These are phyloP conservation scores for Colletotrichum aenigma DNA, from an alignment of 2,329 filamentous ascomycete genomes.

Conservation along the genomic window DNA sequence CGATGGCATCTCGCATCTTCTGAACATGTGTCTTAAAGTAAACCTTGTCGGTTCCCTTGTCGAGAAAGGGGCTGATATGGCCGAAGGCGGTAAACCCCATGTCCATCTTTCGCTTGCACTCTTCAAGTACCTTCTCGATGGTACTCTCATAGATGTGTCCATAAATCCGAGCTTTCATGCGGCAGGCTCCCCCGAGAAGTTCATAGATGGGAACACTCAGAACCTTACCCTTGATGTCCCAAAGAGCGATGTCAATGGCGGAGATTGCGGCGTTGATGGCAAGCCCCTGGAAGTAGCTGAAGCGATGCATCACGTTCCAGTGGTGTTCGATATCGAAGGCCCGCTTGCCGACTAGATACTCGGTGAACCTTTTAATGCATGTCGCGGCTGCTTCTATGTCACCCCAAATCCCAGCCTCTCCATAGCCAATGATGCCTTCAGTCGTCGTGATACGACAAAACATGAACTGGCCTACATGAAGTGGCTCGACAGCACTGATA, in stretches of 20 bases:
- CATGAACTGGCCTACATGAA: neutral
- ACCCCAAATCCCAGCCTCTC: neutral
- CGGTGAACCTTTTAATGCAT: neutral
- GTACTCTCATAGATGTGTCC: neutral
- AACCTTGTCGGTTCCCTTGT: neutral
- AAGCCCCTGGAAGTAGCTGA: conserved; percentile 19
- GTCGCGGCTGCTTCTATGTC: neutral
- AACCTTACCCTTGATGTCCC: neutral
- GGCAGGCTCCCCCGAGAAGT: neutral
- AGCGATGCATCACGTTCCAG: conserved; percentile 22
- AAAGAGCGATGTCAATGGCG: conserved; percentile 17
- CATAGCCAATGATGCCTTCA: neutral
- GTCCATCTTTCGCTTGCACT: neutral
- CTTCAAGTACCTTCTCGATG: neutral
- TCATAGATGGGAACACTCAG: neutral
- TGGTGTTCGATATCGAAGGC: conserved; percentile 15
- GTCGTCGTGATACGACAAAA: neutral
- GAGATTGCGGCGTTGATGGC: conserved; percentile 20
- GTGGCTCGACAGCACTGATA: neutral
- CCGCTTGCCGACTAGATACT: neutral
- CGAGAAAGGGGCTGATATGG: neutral
- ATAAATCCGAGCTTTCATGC: neutral
- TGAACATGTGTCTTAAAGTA: neutral
- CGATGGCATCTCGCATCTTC: neutral
- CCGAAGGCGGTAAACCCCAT: neutral